These are phyloP conservation scores for Nakazawaea molendinolei DNA, from an alignment of 805 yeast species.

Conservation along the genomic window DNA sequence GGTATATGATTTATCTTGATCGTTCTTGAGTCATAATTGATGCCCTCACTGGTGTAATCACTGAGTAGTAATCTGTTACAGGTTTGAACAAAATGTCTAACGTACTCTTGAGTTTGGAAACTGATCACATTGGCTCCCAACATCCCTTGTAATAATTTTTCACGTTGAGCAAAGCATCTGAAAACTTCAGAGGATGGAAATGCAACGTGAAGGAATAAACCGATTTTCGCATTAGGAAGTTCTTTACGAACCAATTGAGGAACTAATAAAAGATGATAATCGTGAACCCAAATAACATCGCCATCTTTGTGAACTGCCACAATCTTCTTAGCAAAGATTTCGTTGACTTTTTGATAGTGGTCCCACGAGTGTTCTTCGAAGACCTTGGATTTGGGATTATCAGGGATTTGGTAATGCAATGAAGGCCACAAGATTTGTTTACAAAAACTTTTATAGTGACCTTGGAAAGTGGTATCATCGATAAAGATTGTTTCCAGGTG, in stretches of 20 bases:
- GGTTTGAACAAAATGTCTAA: conserved; percentile 89
- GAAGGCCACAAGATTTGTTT: conserved; percentile 97
- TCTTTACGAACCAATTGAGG: conserved; percentile 75
- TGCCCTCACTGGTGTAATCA: conserved; percentile 60
- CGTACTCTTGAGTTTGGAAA: conserved; percentile 90
- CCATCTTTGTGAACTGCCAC: conserved; percentile 61
- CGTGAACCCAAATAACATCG: conserved; percentile 89
- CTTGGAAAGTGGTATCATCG: conserved; percentile 75
- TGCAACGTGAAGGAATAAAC: conserved; percentile 87
- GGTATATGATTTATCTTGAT: conserved; percentile 55
- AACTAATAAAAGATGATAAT: conserved; percentile 82
- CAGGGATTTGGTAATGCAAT: conserved; percentile 88
- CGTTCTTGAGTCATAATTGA: conserved; percentile 54
- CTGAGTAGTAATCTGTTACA: conserved; percentile 78
- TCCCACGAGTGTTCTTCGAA: conserved; percentile 96
- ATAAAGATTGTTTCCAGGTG: conserved; percentile 63
- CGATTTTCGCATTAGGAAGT: conserved; percentile 80
- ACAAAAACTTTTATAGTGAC: conserved; percentile 87
- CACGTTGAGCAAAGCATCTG: conserved; percentile 87
- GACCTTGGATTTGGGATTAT: conserved; percentile 87
- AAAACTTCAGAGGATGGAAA: conserved; percentile 95
- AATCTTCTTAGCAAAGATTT: conserved; percentile 70
- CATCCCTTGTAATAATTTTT: conserved; percentile 68
- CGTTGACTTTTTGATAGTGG: conserved; percentile 70
- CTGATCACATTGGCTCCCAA: conserved; percentile 84